phyloP scores from a whole-genome alignment of 352 stramenopile genomes.

The Globisporangium emineosum region DNA sequence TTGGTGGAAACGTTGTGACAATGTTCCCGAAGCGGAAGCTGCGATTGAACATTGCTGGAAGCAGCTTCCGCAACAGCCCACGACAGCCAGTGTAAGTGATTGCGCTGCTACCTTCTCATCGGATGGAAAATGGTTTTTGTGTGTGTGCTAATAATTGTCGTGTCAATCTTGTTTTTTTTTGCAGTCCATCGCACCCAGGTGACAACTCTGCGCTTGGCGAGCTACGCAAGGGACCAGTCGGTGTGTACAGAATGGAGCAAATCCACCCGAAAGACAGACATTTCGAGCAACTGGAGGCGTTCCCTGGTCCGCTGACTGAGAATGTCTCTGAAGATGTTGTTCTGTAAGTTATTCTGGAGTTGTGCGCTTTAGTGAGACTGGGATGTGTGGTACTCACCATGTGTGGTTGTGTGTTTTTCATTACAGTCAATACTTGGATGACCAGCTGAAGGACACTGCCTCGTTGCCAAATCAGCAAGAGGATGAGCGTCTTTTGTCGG shows the following conservation, averaged over 20 bases:
- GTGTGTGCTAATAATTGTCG: background rate
- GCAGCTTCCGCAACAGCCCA: constrained; percentile 61
- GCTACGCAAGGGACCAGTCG: constrained; percentile 75
- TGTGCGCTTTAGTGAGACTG: background rate
- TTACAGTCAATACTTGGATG: constrained; percentile 51
- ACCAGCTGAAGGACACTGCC: constrained; percentile 39
- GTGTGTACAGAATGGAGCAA: constrained; percentile 80
- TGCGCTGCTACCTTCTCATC: background rate
- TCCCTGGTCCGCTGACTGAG: constrained; percentile 74
- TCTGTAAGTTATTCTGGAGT: constrained; percentile 27
- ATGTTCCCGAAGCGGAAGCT: constrained; percentile 89
- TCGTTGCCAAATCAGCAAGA: constrained; percentile 39
- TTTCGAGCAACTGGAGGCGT: constrained; percentile 66
- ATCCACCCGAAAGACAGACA: constrained; percentile 69
- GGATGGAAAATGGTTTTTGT: background rate
- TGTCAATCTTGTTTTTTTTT: background rate
- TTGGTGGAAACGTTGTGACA: constrained; percentile 85
- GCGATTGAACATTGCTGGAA: constrained; percentile 61
- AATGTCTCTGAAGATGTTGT: constrained; percentile 58
- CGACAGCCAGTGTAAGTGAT: constrained; percentile 46
- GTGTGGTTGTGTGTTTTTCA: background rate
- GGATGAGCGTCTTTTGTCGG: constrained; percentile 66
- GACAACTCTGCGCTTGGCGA: constrained; percentile 55
- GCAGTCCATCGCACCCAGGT: constrained; percentile 43
- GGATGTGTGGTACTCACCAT: background rate